phyloP scores from a whole-genome alignment of 768 basidiomycete genomes.

The Pisolithus microcarpus region DNA sequence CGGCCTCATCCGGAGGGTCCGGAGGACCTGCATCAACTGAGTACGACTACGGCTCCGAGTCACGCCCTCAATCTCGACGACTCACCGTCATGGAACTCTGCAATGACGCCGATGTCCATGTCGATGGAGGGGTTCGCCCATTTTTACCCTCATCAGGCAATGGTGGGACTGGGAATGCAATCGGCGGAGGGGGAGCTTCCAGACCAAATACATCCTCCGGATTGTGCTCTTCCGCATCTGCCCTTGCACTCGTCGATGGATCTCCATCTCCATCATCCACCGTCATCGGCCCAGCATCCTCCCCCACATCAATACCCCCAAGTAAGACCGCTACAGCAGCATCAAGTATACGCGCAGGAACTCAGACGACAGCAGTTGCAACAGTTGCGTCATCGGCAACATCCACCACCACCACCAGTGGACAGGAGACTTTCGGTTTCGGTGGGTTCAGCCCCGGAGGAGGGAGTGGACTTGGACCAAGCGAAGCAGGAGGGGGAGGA shows the following conservation, averaged over 20 bases:
- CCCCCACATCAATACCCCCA: conserved; percentile 4
- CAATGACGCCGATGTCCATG: conserved; percentile 56
- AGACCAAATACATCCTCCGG: conserved; percentile 40
- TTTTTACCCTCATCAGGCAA: conserved; percentile 33
- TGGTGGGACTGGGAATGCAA: too few relatives aligned
- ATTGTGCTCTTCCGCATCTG: conserved; percentile 41
- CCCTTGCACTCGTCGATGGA: conserved; percentile 47
- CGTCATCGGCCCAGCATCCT: conserved; percentile 13
- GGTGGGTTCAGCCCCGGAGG: too few relatives aligned
- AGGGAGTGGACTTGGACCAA: too few relatives aligned
- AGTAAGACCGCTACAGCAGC: conserved; percentile 2
- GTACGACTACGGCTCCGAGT: conserved; percentile 67
- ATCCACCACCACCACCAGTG: conserved; percentile 29
- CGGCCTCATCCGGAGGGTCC: conserved; percentile 16
- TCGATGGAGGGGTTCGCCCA: conserved; percentile 39
- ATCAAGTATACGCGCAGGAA: conserved; percentile 41
- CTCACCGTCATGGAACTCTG: conserved; percentile 86
- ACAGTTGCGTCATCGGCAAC: conserved; percentile 32
- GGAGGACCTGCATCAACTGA: conserved; percentile 24
- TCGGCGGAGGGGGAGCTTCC: conserved; percentile 19
- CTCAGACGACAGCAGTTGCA: conserved; percentile 39
- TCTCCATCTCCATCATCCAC: conserved; percentile 16
- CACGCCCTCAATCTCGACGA: conserved; percentile 70
- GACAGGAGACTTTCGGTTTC: conserved; percentile 25
- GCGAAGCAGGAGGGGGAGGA: conserved; percentile 14